phyloP scores from a whole-genome alignment of 345 rosid genomes.

The Odontarrhena argentea region DNA sequence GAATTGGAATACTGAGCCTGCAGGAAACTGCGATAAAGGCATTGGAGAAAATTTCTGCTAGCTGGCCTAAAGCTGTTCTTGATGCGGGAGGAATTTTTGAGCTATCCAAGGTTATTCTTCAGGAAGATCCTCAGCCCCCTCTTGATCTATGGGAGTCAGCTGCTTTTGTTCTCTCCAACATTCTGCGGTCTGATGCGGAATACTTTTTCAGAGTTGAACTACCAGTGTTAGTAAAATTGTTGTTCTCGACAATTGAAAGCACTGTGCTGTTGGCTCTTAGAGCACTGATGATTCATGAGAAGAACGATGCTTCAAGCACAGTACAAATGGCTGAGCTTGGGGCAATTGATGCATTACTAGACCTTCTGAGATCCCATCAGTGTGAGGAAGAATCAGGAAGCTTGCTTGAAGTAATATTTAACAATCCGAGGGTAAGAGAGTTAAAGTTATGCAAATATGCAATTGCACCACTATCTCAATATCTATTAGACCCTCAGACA shows the following conservation, averaged over 20 bases:
- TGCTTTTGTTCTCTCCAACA: conserved; percentile 72
- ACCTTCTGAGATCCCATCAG: conserved; percentile 76
- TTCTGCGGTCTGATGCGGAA: conserved; percentile 56
- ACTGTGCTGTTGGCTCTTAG: conserved; percentile 67
- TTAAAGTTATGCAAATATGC: conserved; percentile 83
- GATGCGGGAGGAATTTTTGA: conserved; percentile 83
- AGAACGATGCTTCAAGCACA: conserved; percentile 63
- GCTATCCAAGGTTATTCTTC: conserved; percentile 81
- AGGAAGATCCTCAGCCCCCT: conserved; percentile 86
- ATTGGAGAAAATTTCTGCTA: conserved; percentile 68
- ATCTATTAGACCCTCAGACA: conserved; percentile 89
- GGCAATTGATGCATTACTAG: conserved; percentile 68
- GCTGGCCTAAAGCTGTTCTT: conserved; percentile 91
- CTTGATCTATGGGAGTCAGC: conserved; percentile 85
- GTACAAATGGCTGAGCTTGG: conserved; percentile 89
- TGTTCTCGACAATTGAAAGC: conserved; percentile 71
- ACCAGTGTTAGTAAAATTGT: conserved; percentile 74
- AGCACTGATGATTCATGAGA: conserved; percentile 70
- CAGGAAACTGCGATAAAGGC: conserved; percentile 89
- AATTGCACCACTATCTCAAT: conserved; percentile 81
- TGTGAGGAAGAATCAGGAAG: conserved; percentile 87
- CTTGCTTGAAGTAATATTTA: conserved; percentile 83
- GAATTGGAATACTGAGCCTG: conserved; percentile 74
- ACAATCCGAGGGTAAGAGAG: conserved; percentile 78
- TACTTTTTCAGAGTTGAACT: conserved; percentile 76